Evolutionary conservation across 108 stramenopile genomes (phyloP), one percentile per base, ranked within the genome.

Genomic region (Schizochytrium sp.): DNA sequence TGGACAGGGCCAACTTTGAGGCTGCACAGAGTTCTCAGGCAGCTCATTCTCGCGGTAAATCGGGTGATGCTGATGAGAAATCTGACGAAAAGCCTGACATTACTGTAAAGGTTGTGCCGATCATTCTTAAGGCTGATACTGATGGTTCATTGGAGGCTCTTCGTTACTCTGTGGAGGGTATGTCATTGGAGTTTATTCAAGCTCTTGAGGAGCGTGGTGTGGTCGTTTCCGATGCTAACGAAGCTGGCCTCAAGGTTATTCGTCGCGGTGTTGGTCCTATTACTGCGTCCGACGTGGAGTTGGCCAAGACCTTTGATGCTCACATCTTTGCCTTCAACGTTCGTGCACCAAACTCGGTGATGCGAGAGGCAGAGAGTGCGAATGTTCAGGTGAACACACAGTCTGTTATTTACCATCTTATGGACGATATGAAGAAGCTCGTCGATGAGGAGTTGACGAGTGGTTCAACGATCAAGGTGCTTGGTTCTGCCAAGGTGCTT

Each of bases 131-230:
- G 93, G 98, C 97, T 4, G 97, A 98, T 89, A 97, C 96, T 1
- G 95, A 96, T 89, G 99, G 98, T 46, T 94, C 96, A 46, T 96
- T 97, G 0, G 98, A 98, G 90, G 98, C 99, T 42, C 88, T 99
- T 72, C 92, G 96, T n/a, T 89, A 95, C 55, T 94, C 97, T 50
- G 92, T 99, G 2, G 87, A 89, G 41, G 96, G 95, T n/a, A 91
- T 99, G 46, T 95, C 95, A 87, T 88, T 95, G 3, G 97, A 98
- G 61, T 94, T 97, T 72, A 10, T 69, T 7, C 64, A 69, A 15
- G 5, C 40, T 38, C 44, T 28, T 38, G 64, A 69, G 44, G 64
- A 69, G 64, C 40, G 64, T 44, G 64, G 64, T 15, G 98, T 98
- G 0, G 93, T 55, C 38, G 47, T 49, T 5, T 47, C 28, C 28